Conservation (phyloP, 176 grass and related monocot species). For the Poa annua region DNA sequence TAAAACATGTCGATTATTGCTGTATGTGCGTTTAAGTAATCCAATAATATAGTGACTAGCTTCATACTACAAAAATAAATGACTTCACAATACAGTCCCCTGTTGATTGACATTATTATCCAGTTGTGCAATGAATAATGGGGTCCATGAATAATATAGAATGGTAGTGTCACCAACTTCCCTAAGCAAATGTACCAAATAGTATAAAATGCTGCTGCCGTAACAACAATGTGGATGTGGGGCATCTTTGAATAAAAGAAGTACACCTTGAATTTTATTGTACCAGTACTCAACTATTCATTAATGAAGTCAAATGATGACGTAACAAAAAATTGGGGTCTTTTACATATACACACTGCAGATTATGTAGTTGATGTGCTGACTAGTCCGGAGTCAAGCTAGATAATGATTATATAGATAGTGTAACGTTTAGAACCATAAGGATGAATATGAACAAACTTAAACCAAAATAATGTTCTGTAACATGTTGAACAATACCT, state of each 20-base stretch:
- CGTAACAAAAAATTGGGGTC: neutral
- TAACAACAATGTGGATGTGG: conserved; percentile 6
- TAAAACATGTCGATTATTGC: neutral
- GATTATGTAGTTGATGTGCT: conserved; percentile 6
- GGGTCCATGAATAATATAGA: conserved; percentile 1
- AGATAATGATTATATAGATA: conserved; percentile 11
- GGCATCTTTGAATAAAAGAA: conserved; percentile 1
- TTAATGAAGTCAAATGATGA: conserved; percentile 35
- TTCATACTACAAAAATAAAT: neutral
- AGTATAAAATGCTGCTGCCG: conserved; percentile 3
- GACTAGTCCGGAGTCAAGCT: neutral
- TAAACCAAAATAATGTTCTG: conserved; percentile 3
- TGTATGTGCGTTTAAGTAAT: neutral
- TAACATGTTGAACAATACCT: conserved; percentile 53
- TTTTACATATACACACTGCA: conserved; percentile 18
- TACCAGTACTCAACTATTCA: neutral
- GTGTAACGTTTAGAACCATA: neutral
- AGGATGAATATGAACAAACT: neutral
- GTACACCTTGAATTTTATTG: neutral
- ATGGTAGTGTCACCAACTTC: neutral
- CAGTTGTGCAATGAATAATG: neutral
- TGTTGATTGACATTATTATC: conserved; percentile 28
- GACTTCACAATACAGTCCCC: neutral
- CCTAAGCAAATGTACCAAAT: conserved; percentile 15
- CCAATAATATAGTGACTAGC: conserved; percentile 12